Evolutionary conservation across 306 rosid genomes (phyloP).

Genomic region (Cyclanthera cordifolia): DNA sequence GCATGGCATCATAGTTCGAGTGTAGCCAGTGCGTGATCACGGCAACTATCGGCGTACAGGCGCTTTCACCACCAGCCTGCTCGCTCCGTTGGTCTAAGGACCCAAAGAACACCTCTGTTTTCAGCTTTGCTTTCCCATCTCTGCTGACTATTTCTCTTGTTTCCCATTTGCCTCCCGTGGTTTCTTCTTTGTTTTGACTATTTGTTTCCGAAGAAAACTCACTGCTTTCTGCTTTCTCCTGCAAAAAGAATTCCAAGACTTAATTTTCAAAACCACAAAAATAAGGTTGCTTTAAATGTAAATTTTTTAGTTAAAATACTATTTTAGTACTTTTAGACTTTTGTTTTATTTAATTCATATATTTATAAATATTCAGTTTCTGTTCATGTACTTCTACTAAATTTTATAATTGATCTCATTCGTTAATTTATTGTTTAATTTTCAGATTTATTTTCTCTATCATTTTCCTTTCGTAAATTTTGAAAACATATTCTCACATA

Average conservation of each 20-base stretch:
- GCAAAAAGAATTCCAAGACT: not conserved
- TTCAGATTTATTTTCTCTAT: too few species aligned
- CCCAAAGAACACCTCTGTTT: slow-evolving; percentile 48
- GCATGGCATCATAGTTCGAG: slow-evolving; percentile 26
- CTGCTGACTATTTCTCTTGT: slow-evolving; percentile 37
- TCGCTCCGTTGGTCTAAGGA: slow-evolving; percentile 68
- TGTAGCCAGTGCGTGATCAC: slow-evolving; percentile 84
- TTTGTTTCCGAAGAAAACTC: slow-evolving; percentile 12
- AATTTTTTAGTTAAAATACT: too few species aligned
- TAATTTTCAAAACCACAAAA: too few species aligned
- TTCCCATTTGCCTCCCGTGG: slow-evolving; percentile 27
- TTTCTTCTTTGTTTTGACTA: slow-evolving; percentile 1
- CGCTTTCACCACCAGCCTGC: slow-evolving; percentile 54
- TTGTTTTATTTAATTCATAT: too few species aligned
- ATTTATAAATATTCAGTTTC: too few species aligned
- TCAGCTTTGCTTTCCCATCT: slow-evolving; percentile 48
- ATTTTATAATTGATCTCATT: too few species aligned
- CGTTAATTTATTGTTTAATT: too few species aligned
- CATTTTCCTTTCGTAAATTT: too few species aligned
- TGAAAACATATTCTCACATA: too few species aligned
- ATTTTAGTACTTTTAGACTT: too few species aligned
- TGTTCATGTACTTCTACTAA: too few species aligned
- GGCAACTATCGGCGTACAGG: slow-evolving; percentile 55
- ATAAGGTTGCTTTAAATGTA: too few species aligned
- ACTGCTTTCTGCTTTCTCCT: slow-evolving; percentile 18